Base-by-base conservation (phyloP, 179 eudicot genomes). In the Dionaea muscipula region DNA sequence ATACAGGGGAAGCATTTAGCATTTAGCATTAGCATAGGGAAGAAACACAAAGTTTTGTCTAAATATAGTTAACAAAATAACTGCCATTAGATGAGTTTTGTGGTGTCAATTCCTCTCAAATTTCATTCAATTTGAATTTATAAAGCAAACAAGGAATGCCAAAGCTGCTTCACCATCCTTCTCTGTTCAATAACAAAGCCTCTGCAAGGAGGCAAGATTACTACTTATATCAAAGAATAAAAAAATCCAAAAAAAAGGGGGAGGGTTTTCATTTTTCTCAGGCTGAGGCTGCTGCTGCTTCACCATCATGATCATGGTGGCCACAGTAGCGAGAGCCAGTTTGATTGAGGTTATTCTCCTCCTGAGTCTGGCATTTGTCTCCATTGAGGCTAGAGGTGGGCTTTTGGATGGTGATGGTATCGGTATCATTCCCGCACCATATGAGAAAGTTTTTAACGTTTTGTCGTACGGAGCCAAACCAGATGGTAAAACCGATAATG, bases 381-480 rank as follows among this genome's bases (percentile, higher is more conserved):
- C 66, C 25, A 60, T 61, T 10, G 68, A 64, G 50, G 64, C 72
- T 24, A 39, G 4, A 50, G 65, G 57, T 14, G 18, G 4, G 33
- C 53, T 37, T 21, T 26, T 51, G 18, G 60, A 56, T 22, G 77
- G 76, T 26, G 61, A 66, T 46, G 65, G 68, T 38, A 52, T 49
- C 7, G 35, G 47, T 25, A 5, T 36, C 9, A 16, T 66, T 26
- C 73, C 73, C 3, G 16, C 53, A 14, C 66, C 64, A 19, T 75
- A 43, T 52, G 84, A 72, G 48, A 74, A 59, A 25, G 54, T 70
- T 11, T 81, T 84, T 15, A 80, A 72, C 35, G 64, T 85, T 0
- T 3, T 63, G 46, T 36, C 69, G 24, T 78, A 36, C 61, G 86
- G 78, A 37, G 94, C 90, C 25, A 51, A 48, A 28, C 66, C 78